Evolutionary conservation across 352 stramenopile species (phyloP).

Genomic region (Pythium rishiriense): DNA sequence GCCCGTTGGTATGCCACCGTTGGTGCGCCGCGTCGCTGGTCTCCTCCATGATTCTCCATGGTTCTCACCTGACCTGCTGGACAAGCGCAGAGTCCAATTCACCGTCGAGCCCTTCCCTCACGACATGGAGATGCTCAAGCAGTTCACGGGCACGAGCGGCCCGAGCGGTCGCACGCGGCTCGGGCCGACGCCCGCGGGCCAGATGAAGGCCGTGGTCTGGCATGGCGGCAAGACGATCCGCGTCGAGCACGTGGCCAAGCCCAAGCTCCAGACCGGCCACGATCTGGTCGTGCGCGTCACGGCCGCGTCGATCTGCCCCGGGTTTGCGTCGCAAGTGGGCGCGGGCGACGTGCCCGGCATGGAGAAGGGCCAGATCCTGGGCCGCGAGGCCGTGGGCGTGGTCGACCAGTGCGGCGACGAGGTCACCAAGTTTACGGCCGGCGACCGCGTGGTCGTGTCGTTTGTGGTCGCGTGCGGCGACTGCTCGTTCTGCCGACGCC

Average conservation of each 20-base stretch:
- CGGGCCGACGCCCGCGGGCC: conserved; percentile 16
- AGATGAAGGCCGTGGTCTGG: conserved; percentile 67
- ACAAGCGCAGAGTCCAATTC: conserved; percentile 6
- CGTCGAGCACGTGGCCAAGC: conserved; percentile 54
- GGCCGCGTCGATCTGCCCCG: conserved; percentile 56
- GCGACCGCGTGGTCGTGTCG: conserved; percentile 73
- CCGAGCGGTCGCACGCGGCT: conserved; percentile 24
- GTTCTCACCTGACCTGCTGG: not conserved
- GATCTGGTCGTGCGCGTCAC: conserved; percentile 71
- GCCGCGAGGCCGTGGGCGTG: conserved; percentile 68
- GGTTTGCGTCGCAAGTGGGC: conserved; percentile 50
- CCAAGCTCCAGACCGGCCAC: conserved; percentile 48
- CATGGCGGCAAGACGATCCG: conserved; percentile 51
- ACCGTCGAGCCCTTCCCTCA: not conserved
- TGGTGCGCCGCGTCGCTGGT: not conserved
- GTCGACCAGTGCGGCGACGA: conserved; percentile 53
- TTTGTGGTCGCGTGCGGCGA: conserved; percentile 70
- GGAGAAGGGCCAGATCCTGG: conserved; percentile 63
- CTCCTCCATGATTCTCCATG: not conserved
- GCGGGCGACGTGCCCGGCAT: conserved; percentile 39
- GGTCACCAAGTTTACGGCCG: conserved; percentile 51
- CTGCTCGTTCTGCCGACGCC: conserved; percentile 63
- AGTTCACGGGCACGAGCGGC: conserved; percentile 28
- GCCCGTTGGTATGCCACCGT: no score
- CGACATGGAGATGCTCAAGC: conserved; percentile 39